Evolutionary conservation across 768 basidiomycete species (phyloP), one percentile per base, ranked within the genome.

Genomic region (Podaxis sp.): DNA sequence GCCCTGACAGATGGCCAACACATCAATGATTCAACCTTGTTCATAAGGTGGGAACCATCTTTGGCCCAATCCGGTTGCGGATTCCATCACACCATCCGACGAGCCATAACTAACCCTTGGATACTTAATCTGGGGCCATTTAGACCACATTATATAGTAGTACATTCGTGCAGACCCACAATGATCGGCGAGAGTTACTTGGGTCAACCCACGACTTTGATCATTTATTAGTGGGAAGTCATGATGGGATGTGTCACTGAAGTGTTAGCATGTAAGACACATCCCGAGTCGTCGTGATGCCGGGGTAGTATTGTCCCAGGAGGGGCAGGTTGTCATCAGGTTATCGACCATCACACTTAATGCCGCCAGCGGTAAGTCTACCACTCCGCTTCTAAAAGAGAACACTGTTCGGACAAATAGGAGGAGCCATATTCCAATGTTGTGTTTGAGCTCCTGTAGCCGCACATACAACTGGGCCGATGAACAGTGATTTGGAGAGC

Each of bases 181-280:
- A 22, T 49, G 15, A 49, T 22, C 36, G 43, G 43, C 19, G 4
- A 19, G 17, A n/a, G 19, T 19, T 19, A 19, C 43, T 19, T 19
- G 7, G n/a, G 43, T n/a, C 43, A 6, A 22, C 19, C 19, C 8
- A 12, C 22, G 22, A 55, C 37, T 55, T 55, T 40, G 8, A 55
- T 41, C 37, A 63, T 33, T 33, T 57, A 40, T 25, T 40, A 15
- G 37, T 27, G 51, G 50, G 47, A 19, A 38, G 46, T 25, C 17
- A 15, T 75, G 64, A 50, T 50, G 3, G 12, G 49, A 25, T 27
- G 22, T 50, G 25, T 24, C 49, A 22, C 24, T 6, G 22, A 24
- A 27, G 19, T 50, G 49, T 50, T 19, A 15, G 19, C 22, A 9
- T n/a, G 25, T 22, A 25, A 12, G 49, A 22, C 22, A 25, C 22